A percentile compares a stretch with the other conserved stretches of the same genome.
Conservation (phyloP, 2,329 filamentous ascomycete species). For the Fusarium protoensiforme region DNA sequence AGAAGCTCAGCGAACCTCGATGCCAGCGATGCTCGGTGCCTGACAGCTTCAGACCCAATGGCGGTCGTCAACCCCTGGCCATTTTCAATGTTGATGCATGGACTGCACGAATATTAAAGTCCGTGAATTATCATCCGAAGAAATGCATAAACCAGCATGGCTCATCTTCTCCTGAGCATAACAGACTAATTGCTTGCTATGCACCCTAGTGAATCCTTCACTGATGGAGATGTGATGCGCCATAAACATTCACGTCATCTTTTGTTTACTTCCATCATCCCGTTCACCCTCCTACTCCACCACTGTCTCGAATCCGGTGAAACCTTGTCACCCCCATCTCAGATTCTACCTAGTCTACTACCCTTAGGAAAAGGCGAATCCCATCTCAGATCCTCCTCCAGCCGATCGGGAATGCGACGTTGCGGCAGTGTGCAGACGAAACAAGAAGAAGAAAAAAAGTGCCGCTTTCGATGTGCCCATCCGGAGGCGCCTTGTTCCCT, state of each 20-base stretch:
- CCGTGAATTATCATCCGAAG: constrained; percentile 26
- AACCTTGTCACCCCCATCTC: constrained; percentile 24
- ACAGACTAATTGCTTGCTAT: neutral
- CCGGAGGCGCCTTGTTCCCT: constrained; percentile 24
- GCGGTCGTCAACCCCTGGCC: constrained; percentile 6
- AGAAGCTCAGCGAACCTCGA: neutral
- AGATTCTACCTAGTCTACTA: neutral
- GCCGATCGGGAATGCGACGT: constrained; percentile 24
- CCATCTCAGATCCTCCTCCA: constrained; percentile 19
- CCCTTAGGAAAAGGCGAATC: constrained; percentile 9
- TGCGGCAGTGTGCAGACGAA: neutral
- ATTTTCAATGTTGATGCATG: constrained; percentile 16
- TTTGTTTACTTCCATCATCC: constrained; percentile 36
- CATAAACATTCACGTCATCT: constrained; percentile 38
- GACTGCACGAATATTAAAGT: constrained; percentile 14
- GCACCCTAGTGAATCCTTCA: neutral
- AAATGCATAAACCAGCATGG: constrained; percentile 27
- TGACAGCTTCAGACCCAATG: constrained; percentile 30
- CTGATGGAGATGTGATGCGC: constrained; percentile 13
- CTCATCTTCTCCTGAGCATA: constrained; percentile 8
- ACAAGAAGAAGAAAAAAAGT: neutral
- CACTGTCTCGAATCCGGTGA: constrained; percentile 11
- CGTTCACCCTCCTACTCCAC: constrained; percentile 14
- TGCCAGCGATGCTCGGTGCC: neutral
- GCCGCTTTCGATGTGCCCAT: constrained; percentile 23